phyloP scores from a whole-genome alignment of 2,329 filamentous ascomycete species.

The Clarireedia hainanense region DNA sequence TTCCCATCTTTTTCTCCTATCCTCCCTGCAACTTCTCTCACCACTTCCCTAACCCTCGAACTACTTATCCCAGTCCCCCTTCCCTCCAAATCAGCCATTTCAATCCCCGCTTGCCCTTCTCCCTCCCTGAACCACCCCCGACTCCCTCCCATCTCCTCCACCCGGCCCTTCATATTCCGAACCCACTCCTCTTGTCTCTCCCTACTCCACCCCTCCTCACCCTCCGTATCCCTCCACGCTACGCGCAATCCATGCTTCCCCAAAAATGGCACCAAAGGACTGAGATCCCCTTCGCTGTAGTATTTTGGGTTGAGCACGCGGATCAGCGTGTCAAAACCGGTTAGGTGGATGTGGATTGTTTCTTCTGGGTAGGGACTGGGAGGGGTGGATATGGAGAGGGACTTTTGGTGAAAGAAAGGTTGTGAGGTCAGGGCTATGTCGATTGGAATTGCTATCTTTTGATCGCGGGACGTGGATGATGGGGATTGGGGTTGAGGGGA shows the following conservation, averaged over 20 bases:
- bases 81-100: constrained; percentile 45
- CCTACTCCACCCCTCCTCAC: constrained; percentile 50
- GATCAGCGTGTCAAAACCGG: constrained; percentile 69
- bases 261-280: constrained; percentile 56
- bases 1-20: constrained; percentile 47
- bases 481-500: too few species aligned
- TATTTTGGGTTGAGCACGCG: constrained; percentile 68
- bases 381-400: background rate
- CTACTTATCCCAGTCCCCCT: constrained; percentile 42
- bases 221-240: constrained; percentile 44
- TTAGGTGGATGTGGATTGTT: constrained; percentile 55
- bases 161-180: constrained; percentile 37
- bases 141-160: constrained; percentile 43
- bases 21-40: constrained; percentile 42
- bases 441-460: constrained; percentile 15
- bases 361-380: background rate
- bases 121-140: constrained; percentile 37
- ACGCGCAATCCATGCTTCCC: constrained; percentile 53
- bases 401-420: background rate
- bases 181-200: constrained; percentile 51
- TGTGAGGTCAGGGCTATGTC: constrained; percentile 62
- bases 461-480: too few species aligned
- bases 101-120: constrained; percentile 44
- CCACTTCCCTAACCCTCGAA: constrained; percentile 43
- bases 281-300: constrained; percentile 44